Evolutionary conservation across 495 filamentous ascomycete genomes (phyloP).

Genomic region (Aspergillus heteromorphus): DNA sequence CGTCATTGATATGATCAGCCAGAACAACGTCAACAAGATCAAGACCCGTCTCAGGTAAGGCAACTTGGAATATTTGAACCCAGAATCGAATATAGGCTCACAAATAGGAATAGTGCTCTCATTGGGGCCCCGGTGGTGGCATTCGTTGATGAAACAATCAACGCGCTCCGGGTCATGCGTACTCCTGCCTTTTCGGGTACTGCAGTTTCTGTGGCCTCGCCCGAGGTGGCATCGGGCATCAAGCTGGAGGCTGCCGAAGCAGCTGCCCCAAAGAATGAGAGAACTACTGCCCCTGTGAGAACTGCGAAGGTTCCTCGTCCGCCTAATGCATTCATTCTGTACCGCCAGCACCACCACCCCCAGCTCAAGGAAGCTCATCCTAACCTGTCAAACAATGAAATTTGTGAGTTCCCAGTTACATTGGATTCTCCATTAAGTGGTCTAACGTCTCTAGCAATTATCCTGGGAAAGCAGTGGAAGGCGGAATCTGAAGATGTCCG

Average conservation of each 20-base stretch:
- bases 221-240: slow-evolving; percentile 1
- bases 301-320: slow-evolving; percentile 34
- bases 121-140: slow-evolving; percentile 22
- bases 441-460: slow-evolving; percentile 33
- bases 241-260: not conserved
- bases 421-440: not conserved
- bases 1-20: slow-evolving; percentile 21
- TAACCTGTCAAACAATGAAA: slow-evolving; percentile 37
- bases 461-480: slow-evolving; percentile 42
- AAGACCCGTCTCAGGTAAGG: slow-evolving; percentile 23
- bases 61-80: not conserved
- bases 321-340: slow-evolving; percentile 43
- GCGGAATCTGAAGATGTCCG: slow-evolving; percentile 29
- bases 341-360: slow-evolving; percentile 36
- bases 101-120: slow-evolving; percentile 13
- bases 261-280: slow-evolving; percentile 3
- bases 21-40: slow-evolving; percentile 20
- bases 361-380: slow-evolving; percentile 31
- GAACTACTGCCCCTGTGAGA: slow-evolving; percentile 5
- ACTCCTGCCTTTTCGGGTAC: slow-evolving; percentile 20
- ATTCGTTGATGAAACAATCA: slow-evolving; percentile 24
- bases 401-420: slow-evolving; percentile 36
- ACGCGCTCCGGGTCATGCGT: slow-evolving; percentile 24
- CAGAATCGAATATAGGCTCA: slow-evolving; percentile 1
- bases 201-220: slow-evolving; percentile 19